Base-by-base conservation (phyloP, 495 filamentous ascomycete species). In the Geopyxis carbonaria region DNA sequence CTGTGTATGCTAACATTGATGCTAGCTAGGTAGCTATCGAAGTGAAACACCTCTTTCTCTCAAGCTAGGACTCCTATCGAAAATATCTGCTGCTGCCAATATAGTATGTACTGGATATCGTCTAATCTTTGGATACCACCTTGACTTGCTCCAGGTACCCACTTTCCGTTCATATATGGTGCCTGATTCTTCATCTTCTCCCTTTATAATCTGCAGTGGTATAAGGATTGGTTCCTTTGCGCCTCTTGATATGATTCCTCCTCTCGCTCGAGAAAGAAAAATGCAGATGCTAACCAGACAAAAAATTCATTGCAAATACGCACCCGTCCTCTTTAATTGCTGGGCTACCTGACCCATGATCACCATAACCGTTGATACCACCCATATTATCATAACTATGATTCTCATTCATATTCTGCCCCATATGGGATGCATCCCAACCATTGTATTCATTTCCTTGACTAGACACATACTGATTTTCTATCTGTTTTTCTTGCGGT, bases 251-350 rank as follows among this genome's bases (percentile, higher is more conserved):
- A n/a, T n/a, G 4, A 28, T 39, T 22, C 51, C 47, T 45, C 44
- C 52, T 51, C 53, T 56, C 53, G 47, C 52, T 55, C 49, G 38
- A 32, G n/a, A 39, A n/a, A n/a, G n/a, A 39, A 31, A 48, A 38
- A 45, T 29, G 48, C 37, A 46, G 40, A 40, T 6, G 37, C 28
- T 23, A 42, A 10, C 37, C 10, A 37, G 50, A 51, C 34, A 51
- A 39, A 43, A 50, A 51, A 48, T 49, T 43, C 43, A 55, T 48
- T 42, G 48, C 46, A 56, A 52, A 56, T 56, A 85, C 91, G 93
- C 78, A 97, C 89, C 89, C 89, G 58, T 97, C 89, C 73, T 97
- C 89, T 62, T 95, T 95, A 35, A 92, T 84, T 49, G 82, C 76
- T 61, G 53, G 80, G 54, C 59, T 74, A 53, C 55, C 62, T 40